Evolutionary conservation across 164 flowering plant species (phyloP).

Genomic region (Dillenia turbinata): DNA sequence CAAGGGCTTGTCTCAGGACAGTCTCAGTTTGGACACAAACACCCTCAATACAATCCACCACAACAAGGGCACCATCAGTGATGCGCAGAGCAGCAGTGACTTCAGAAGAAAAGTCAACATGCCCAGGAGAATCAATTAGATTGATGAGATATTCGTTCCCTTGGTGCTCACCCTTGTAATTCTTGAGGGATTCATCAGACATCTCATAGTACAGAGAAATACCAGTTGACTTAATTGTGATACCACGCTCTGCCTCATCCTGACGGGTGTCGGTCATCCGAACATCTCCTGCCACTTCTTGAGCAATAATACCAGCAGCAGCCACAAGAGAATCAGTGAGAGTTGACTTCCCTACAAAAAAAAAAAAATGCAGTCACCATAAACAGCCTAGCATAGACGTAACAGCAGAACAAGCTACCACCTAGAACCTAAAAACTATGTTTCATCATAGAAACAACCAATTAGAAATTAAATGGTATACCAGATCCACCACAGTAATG

Average conservation of each 20-base stretch:
- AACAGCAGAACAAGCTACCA: too few species aligned
- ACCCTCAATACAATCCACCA: conserved; percentile 26
- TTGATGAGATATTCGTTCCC: conserved; percentile 19
- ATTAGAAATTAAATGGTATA: too few species aligned
- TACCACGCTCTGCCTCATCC: conserved; percentile 33
- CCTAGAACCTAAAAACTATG: too few species aligned
- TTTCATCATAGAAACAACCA: too few species aligned
- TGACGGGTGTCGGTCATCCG: conserved; percentile 33
- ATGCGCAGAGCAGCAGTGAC: conserved; percentile 17
- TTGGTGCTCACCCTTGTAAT: conserved; percentile 5
- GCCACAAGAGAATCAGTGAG: conserved; percentile 60
- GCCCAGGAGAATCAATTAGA: conserved; percentile 32
- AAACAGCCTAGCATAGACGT: too few species aligned
- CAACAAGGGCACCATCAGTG: conserved; percentile 25
- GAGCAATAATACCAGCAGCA: conserved; percentile 60
- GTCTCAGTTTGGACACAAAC: conserved; percentile 25
- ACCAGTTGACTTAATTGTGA: conserved; percentile 16
- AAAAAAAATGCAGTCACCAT: background rate
- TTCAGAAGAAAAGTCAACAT: conserved; percentile 24
- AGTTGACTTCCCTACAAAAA: conserved; percentile 44
- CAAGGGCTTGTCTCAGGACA: conserved; percentile 22
- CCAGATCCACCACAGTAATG: too few species aligned
- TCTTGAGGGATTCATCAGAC: conserved; percentile 8
- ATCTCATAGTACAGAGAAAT: conserved; percentile 9
- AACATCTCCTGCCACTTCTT: conserved; percentile 49